A percentile compares a stretch with the other conserved stretches of the same genome.
These are phyloP conservation scores for Coelastrella sp. DNA, from an alignment of 139 green algal genomes.

Conservation along the genomic window DNA sequence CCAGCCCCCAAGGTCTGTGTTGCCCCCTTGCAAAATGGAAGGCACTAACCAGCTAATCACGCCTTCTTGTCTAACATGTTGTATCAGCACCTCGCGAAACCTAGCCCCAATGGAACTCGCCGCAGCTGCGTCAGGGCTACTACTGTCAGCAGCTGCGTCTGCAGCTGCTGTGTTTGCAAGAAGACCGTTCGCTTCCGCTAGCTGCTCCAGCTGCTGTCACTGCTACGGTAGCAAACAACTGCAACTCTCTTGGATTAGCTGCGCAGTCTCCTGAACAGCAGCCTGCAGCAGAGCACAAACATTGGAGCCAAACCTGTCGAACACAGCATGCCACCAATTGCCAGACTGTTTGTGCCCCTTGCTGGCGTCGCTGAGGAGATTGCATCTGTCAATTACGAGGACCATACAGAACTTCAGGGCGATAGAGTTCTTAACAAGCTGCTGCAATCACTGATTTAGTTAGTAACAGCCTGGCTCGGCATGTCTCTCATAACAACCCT, in stretches of 20 bases:
- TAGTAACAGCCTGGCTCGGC: too few species aligned
- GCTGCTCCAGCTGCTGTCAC: constrained; percentile 49
- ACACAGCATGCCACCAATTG: too few species aligned
- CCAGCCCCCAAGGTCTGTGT: constrained; percentile 23
- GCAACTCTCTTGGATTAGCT: neutral
- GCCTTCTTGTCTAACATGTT: constrained; percentile 46
- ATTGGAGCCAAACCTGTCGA: too few species aligned
- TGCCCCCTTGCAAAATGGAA: constrained; percentile 77
- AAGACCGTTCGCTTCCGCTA: constrained; percentile 38
- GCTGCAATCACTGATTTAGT: too few species aligned
- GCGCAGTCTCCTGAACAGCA: constrained; percentile 33
- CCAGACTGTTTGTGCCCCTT: too few species aligned
- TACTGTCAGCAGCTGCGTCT: neutral
- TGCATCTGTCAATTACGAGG: too few species aligned
- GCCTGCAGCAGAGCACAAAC: constrained; percentile 28
- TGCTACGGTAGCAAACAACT: constrained; percentile 13
- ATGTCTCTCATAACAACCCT: too few species aligned
- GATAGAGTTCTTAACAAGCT: too few species aligned
- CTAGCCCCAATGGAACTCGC: neutral
- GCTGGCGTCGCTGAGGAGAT: too few species aligned
- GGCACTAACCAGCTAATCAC: constrained; percentile 81
- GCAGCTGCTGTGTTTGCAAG: neutral
- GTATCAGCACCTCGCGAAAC: constrained; percentile 27
- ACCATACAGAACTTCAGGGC: too few species aligned
- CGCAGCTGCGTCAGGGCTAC: neutral